Evolutionary conservation across 2,329 filamentous ascomycete genomes (phyloP), one percentile per base, ranked within the genome.

Genomic region (Fusarium austroafricanum): DNA sequence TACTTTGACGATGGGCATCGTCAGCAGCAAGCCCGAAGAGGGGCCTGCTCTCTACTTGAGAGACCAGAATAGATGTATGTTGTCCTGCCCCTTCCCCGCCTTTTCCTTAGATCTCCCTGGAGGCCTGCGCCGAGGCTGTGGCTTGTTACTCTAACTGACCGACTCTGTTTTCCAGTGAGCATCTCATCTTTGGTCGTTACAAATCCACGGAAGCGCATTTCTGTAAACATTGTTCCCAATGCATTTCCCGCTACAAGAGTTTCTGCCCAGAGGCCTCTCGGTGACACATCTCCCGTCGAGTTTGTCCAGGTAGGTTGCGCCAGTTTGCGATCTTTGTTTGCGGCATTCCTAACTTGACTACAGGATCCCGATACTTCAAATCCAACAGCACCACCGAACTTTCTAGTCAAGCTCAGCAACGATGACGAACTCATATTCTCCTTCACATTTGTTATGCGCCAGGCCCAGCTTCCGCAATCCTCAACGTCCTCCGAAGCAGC

Each of bases 341-440:
- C 35, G 49, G 45, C 47, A 58, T 71, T 55, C 56, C 72, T 71
- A 45, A 71, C 51, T 52, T 26, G 28, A 47, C 53, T 63, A 42
- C 55, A 97, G 94, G 96, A 98, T 78, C 89, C 92, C 42, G 95
- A 97, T 64, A 76, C 83, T 55, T 76, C 83, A 26, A 77, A 80
- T 46, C 68, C 80, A 33, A 77, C 79, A 29, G 79, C 83, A 53
- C 76, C 83, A 28, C 92, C 94, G 10, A 86, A 85, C 61, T 97
- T 98, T 78, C 87, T 99, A 50, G 84, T 98, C 59, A 96, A 96
- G 76, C 83, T 99, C 31, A 88, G 85, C 71, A 96, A 94, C 80
- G 94, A 97, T 71, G 96, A 98, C 71, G 96, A 99, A 71, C 89
- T 99, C 55, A 89, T 89, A 70, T 97, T 99, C 81, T 93, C 90